These are phyloP conservation scores for Pseudocercospora cruenta DNA, from an alignment of 2,329 filamentous ascomycete species.

Conservation along the genomic window DNA sequence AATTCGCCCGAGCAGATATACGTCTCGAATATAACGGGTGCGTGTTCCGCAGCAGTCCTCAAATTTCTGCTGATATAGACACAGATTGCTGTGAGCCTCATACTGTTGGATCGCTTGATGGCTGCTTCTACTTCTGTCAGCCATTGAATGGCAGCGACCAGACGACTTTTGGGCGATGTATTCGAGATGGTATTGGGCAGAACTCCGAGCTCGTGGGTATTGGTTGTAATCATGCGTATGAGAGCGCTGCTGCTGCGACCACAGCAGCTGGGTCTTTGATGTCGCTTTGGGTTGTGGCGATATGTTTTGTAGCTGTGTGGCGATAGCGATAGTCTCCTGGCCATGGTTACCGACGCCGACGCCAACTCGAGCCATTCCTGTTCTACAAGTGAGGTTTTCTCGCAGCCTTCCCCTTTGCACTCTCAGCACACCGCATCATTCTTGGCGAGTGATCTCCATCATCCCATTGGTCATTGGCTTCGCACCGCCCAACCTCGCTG, in stretches of 20 bases:
- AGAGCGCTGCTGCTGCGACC: background rate
- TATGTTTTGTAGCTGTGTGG: background rate
- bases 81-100: background rate
- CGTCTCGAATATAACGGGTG: background rate
- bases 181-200: background rate
- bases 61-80: background rate
- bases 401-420: too few species aligned
- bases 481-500: too few species aligned
- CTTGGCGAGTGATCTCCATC: too few species aligned
- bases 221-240: background rate
- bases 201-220: background rate
- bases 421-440: too few species aligned
- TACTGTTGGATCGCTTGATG: background rate
- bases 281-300: background rate
- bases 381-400: too few species aligned
- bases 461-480: too few species aligned
- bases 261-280: background rate
- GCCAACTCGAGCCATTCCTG: too few species aligned
- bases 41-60: background rate
- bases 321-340: background rate
- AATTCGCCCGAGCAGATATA: background rate
- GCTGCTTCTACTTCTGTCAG: background rate
- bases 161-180: background rate
- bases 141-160: background rate
- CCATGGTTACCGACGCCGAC: too few species aligned